phyloP scores from a whole-genome alignment of 73 alveolate species.

The Blepharisma japonicum region DNA sequence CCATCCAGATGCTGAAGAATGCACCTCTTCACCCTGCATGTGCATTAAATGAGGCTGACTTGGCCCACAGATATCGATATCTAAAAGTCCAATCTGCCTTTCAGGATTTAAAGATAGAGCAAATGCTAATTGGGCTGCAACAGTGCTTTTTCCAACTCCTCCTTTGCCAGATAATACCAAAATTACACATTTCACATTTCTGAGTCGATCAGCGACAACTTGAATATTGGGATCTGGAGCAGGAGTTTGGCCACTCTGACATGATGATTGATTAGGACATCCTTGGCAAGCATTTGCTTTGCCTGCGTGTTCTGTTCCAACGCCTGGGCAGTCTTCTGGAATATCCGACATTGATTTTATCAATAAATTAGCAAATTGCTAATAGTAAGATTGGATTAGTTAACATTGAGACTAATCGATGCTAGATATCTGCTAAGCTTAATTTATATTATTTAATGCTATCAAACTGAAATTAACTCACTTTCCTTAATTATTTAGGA shows the following conservation, averaged over 20 bases:
- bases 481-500: no score
- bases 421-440: no score
- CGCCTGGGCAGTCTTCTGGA: conserved; percentile 65
- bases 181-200: conserved; percentile 78
- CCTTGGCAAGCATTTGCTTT: conserved; percentile 87
- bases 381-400: no score
- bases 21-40: conserved; percentile 89
- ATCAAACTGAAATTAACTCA: no score
- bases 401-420: no score
- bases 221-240: conserved; percentile 64
- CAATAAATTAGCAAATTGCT: no score
- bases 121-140: conserved; percentile 93
- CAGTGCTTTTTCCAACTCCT: conserved; percentile 99
- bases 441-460: no score
- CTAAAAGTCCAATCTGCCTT: conserved; percentile 88
- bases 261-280: conserved; percentile 85
- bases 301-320: conserved; percentile 53
- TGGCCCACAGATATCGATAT: conserved; percentile 99
- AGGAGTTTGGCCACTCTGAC: conserved; percentile 44
- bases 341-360: conserved; percentile 39
- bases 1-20: conserved; percentile 94
- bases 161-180: conserved; percentile 98
- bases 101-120: conserved; percentile 68
- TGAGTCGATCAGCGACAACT: conserved; percentile 71
- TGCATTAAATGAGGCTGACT: conserved; percentile 96